Evolutionary conservation across 306 rosid species (phyloP).

Genomic region (Cyamopsis tetragonoloba): DNA sequence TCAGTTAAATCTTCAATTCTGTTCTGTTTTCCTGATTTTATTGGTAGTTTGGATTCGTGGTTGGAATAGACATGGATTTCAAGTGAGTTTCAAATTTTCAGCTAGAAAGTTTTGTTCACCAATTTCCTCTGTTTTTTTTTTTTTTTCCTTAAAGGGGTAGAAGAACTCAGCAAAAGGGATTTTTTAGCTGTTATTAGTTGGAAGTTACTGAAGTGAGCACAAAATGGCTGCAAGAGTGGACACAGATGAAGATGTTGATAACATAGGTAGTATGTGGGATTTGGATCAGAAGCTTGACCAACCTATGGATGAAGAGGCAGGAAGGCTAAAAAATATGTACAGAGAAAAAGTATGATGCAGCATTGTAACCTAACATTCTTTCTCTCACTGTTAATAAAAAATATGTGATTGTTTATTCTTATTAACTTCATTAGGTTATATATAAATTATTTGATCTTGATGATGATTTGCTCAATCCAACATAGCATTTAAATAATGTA

Average conservation of each 20-base stretch:
- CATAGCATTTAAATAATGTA: slow-evolving; percentile 6
- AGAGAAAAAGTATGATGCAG: slow-evolving; percentile 64
- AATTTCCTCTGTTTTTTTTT: slow-evolving; percentile 9
- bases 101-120: slow-evolving; percentile 28
- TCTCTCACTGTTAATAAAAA: not conserved
- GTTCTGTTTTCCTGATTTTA: slow-evolving; percentile 27
- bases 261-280: slow-evolving; percentile 85
- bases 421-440: not conserved
- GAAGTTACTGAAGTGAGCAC: slow-evolving; percentile 22
- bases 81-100: slow-evolving; percentile 35
- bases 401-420: not conserved
- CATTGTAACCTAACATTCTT: not conserved
- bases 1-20: slow-evolving; percentile 26
- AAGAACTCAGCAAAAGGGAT: slow-evolving; percentile 21
- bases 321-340: slow-evolving; percentile 84
- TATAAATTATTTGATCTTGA: slow-evolving; percentile 11
- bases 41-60: slow-evolving; percentile 27
- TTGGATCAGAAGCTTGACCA: slow-evolving; percentile 91
- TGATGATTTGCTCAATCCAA: not conserved
- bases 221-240: slow-evolving; percentile 65
- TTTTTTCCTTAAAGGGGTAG: slow-evolving; percentile 29
- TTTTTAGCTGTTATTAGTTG: slow-evolving; percentile 9
- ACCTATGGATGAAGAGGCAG: slow-evolving; percentile 95
- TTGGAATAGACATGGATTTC: slow-evolving; percentile 25
- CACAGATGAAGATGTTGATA: slow-evolving; percentile 45